These are phyloP conservation scores for Thamnidium elegans DNA, from an alignment of 192 early-diverging fungal species.

Conservation along the genomic window DNA sequence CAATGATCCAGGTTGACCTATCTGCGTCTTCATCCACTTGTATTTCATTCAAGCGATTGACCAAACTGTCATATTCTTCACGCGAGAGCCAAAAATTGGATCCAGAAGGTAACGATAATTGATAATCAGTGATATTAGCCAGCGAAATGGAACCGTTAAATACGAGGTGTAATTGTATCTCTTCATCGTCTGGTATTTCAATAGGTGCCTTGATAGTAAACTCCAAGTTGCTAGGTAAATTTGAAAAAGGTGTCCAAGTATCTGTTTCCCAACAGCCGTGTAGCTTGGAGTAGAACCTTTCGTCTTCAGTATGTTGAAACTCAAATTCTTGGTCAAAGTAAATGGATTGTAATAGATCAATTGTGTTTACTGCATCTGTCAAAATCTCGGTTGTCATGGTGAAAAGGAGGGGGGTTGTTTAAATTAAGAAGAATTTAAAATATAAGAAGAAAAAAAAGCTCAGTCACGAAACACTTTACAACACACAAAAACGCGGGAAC, in stretches of 20 bases:
- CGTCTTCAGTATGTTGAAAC: constrained; percentile 1
- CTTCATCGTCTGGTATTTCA: neutral
- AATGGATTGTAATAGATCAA: constrained; percentile 20
- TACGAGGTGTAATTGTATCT: neutral
- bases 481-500: too few relatives aligned
- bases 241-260: neutral
- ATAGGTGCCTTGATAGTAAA: constrained; percentile 9
- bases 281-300: neutral
- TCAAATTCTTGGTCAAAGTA: constrained; percentile 28
- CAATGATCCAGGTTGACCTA: neutral
- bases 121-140: neutral
- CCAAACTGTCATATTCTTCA: neutral
- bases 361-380: constrained; percentile 8
- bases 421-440: too few relatives aligned
- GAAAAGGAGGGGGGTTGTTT: neutral
- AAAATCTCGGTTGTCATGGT: neutral
- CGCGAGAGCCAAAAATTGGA: constrained; percentile 7
- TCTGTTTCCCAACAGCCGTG: neutral
- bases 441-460: too few relatives aligned
- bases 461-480: too few relatives aligned
- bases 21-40: neutral
- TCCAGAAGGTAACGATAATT: neutral
- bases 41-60: neutral
- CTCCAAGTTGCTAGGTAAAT: neutral
- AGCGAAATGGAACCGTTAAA: neutral